Evolutionary conservation across 257 asterid genomes (phyloP), one percentile per base, ranked within the genome.

Genomic region (Primulina huaijiensis): DNA sequence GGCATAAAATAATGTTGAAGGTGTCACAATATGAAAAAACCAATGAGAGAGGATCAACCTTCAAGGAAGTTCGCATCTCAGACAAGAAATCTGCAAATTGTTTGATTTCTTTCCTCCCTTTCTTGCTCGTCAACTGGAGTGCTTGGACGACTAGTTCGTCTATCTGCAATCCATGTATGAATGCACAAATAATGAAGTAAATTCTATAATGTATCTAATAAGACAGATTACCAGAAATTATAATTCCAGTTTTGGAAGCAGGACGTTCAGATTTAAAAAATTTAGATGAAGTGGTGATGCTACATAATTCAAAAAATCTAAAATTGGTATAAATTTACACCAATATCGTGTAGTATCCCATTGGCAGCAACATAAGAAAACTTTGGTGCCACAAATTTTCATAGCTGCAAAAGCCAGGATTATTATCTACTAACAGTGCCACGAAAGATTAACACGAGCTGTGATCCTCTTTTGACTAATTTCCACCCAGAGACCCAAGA

Each of bases 111-210:
- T 81, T 80, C 75, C 62, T 65, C 66, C 77, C 82, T 40, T 81
- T 77, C 73, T 75, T 74, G 78, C 84, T 74, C 2, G 78, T 78
- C 69, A 56, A 37, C 76, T 83, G 79, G 72, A 86, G 82, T 25
- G 90, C 96, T 77, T 83, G 89, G 58, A 77, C 89, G 35, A 94
- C 90, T 71, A 94, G 86, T 76, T 85, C 99, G 77, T 91, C 98
- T 34, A 94, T 84, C 99, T 94, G 97, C 77, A 79, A 78, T 19
- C 40, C 71, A 60, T 35, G 35, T 74, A 67, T 31, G 33, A 53
- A 11, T 16, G 4, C 9, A 68, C 30, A 31, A 21, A 23, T 16
- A 12, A 38, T 33, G 46, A 79, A 69, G 59, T 50, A 59, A 70
- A 69, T 64, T 40, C 43, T 37, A 38, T 65, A 71, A 69, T 53